These are phyloP conservation scores for Pisolithus thermaeus DNA, from an alignment of 1,284 basidiomycete genomes.

Conservation along the genomic window DNA sequence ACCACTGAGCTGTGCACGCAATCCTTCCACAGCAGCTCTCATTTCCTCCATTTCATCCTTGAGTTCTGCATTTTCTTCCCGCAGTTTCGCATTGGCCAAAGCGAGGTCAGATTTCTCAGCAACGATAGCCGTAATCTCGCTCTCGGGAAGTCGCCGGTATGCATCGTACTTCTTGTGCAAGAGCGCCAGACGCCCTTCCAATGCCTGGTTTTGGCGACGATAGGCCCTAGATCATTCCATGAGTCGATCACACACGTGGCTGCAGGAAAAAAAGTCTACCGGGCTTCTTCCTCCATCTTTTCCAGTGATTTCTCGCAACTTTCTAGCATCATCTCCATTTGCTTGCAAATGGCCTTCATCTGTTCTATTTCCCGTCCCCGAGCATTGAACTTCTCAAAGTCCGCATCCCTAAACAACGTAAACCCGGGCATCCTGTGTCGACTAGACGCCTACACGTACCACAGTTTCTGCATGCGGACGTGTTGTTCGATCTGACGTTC, in stretches of 20 bases:
- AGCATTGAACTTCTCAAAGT: conserved; percentile 64
- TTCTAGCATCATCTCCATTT: conserved; percentile 58
- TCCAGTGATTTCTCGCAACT: conserved; percentile 46
- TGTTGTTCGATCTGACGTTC: conserved; percentile 70
- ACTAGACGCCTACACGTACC: conserved; percentile 38
- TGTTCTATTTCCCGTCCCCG: conserved; percentile 52
- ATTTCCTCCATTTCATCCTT: conserved; percentile 67
- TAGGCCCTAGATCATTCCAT: conserved; percentile 35
- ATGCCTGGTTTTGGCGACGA: conserved; percentile 50
- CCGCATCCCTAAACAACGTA: conserved; percentile 51
- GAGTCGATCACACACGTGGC: conserved; percentile 5
- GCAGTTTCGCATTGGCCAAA: conserved; percentile 43
- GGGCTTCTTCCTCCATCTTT: conserved; percentile 47
- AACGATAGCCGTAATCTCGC: conserved; percentile 37
- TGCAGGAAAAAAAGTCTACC: conserved; percentile 35
- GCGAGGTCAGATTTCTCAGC: conserved; percentile 43
- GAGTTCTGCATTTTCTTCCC: conserved; percentile 52
- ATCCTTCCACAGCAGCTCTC: conserved; percentile 60
- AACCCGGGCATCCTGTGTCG: background rate
- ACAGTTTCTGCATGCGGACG: conserved; percentile 61
- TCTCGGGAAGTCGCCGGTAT: conserved; percentile 31
- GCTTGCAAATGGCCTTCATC: conserved; percentile 51
- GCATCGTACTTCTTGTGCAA: conserved; percentile 31
- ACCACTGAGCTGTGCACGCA: conserved; percentile 50
- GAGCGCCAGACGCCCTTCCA: conserved; percentile 48